These are phyloP conservation scores for Peronospora farinosa DNA, from an alignment of 352 stramenopile species.

Conservation along the genomic window DNA sequence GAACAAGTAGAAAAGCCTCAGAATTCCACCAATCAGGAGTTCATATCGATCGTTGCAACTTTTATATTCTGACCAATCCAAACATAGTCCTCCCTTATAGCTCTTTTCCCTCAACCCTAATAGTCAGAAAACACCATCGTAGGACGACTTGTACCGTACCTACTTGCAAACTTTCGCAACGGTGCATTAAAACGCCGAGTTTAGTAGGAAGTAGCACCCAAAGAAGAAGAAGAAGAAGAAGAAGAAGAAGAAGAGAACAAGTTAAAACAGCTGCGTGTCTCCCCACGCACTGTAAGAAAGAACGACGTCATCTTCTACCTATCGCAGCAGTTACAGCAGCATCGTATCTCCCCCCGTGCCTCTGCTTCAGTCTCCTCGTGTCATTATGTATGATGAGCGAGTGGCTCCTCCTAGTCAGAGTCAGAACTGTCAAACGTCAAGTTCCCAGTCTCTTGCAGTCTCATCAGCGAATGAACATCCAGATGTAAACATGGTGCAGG, in stretches of 20 bases:
- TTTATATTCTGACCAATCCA: too few relatives aligned
- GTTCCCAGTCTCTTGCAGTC: slow-evolving; percentile 27
- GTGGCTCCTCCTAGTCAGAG: neutral
- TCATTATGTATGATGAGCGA: slow-evolving; percentile 23
- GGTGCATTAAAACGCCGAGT: too few relatives aligned
- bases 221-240: too few relatives aligned
- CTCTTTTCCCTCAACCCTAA: slow-evolving; percentile 3
- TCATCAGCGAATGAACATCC: slow-evolving; percentile 36
- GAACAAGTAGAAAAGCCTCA: too few relatives aligned
- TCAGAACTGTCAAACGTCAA: slow-evolving; percentile 16
- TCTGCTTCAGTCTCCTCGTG: slow-evolving; percentile 21
- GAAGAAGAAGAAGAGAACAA: too few relatives aligned
- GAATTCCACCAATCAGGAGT: too few relatives aligned
- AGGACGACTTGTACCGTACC: slow-evolving; percentile 1
- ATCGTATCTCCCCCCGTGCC: slow-evolving; percentile 16
- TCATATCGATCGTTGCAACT: too few relatives aligned
- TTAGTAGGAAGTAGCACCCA: too few relatives aligned
- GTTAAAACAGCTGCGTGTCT: too few relatives aligned
- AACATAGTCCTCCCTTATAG: too few relatives aligned
- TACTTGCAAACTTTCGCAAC: neutral
- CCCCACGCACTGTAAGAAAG: neutral
- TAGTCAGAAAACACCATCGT: slow-evolving; percentile 3
- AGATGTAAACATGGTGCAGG: slow-evolving; percentile 45
- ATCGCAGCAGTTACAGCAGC: neutral
- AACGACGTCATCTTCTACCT: slow-evolving; percentile 6